A percentile compares a stretch with the other conserved stretches of the same genome.
Evolutionary conservation across 192 early-diverging fungal species (phyloP).

Genomic region (Ambispora gerdemannii): DNA sequence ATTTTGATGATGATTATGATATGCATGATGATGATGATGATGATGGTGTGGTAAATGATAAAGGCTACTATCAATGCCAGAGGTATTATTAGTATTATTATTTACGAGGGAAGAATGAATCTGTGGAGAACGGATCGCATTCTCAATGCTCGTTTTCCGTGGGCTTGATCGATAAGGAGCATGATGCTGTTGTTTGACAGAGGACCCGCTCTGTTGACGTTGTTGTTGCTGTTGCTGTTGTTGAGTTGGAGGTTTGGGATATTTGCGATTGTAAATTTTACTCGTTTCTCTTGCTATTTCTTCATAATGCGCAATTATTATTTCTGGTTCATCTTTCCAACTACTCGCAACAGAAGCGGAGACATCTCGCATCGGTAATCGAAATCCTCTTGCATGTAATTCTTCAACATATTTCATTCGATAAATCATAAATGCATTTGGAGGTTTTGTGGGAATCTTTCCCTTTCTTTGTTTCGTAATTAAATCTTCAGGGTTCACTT

Average conservation of each 20-base stretch:
- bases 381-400: slow-evolving; percentile 3
- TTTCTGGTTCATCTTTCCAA: slow-evolving; percentile 9
- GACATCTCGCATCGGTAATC: background rate
- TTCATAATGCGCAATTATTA: background rate
- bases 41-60: background rate
- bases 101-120: too few species aligned
- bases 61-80: background rate
- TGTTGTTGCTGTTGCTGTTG: background rate
- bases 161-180: too few species aligned
- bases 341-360: background rate
- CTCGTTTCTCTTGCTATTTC: background rate
- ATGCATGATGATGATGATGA: background rate
- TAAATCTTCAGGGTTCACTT: background rate
- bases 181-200: background rate
- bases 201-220: background rate
- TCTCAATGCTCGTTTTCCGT: too few species aligned
- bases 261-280: background rate
- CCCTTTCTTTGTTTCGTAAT: background rate
- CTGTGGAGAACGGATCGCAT: too few species aligned
- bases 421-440: slow-evolving; percentile 13
- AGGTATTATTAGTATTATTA: background rate
- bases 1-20: background rate
- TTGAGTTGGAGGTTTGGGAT: background rate
- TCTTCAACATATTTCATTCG: background rate
- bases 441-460: slow-evolving; percentile 2